Evolutionary conservation across 2,329 filamentous ascomycete species (phyloP).

Genomic region (Kalmusia sp.): DNA sequence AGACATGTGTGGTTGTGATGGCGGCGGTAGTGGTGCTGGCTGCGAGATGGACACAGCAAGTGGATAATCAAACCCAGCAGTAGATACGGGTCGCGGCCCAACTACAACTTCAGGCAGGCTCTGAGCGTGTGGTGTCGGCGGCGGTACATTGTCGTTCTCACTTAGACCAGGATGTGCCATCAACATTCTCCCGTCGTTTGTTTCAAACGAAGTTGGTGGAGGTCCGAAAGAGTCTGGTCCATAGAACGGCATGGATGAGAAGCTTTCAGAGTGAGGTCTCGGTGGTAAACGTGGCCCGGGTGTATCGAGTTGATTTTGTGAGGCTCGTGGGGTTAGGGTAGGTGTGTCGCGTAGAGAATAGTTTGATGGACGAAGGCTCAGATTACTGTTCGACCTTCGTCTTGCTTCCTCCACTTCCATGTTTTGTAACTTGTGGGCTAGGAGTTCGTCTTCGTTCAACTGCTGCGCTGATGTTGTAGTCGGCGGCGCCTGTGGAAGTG

Average conservation of each 20-base stretch:
- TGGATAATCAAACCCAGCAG: neutral
- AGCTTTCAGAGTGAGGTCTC: constrained; percentile 22
- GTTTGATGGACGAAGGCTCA: constrained; percentile 18
- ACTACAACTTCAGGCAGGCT: constrained; percentile 14
- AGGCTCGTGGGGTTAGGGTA: constrained; percentile 17
- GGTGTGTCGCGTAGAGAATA: constrained; percentile 14
- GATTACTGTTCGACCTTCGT: constrained; percentile 26
- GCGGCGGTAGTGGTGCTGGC: constrained; percentile 7
- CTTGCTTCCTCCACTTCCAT: constrained; percentile 35
- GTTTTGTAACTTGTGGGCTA: constrained; percentile 35
- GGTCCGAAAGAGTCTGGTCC: constrained; percentile 23
- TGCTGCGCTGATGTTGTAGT: constrained; percentile 37
- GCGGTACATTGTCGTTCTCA: neutral
- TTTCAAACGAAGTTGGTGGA: neutral
- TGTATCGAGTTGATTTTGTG: constrained; percentile 16
- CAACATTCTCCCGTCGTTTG: neutral
- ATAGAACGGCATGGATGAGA: constrained; percentile 22
- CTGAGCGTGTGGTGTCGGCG: neutral
- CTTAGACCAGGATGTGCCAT: neutral
- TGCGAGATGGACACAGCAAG: constrained; percentile 7
- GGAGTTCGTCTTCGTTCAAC: constrained; percentile 36
- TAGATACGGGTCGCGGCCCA: neutral
- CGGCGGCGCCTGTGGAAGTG: constrained; percentile 31
- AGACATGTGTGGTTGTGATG: constrained; percentile 12
- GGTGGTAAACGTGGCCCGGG: constrained; percentile 14